Conservation (phyloP, 1,284 basidiomycete genomes). For the Leccinum laetum region DNA sequence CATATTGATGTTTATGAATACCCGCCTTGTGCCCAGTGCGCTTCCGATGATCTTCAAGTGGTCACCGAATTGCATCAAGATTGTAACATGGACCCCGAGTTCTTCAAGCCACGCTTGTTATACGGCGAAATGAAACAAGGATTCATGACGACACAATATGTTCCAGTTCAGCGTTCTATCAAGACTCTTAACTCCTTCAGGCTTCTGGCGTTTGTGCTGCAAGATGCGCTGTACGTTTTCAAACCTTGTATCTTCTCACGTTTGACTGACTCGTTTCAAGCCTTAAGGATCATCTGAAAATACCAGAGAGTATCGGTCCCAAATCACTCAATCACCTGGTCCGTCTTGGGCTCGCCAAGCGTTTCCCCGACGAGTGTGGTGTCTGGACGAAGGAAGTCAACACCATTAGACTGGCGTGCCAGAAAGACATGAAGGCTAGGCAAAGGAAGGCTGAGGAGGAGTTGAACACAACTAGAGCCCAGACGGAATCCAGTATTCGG, state of each 20-base stretch:
- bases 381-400: slow-evolving; percentile 26
- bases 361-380: slow-evolving; percentile 28
- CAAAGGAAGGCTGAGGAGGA: slow-evolving; percentile 12
- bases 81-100: slow-evolving; percentile 21
- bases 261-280: slow-evolving; percentile 23
- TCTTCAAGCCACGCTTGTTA: slow-evolving; percentile 33
- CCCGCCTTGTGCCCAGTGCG: slow-evolving; percentile 12
- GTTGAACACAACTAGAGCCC: too few species aligned
- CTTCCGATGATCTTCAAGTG: slow-evolving; percentile 13
- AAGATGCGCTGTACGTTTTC: slow-evolving; percentile 22
- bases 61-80: slow-evolving; percentile 19
- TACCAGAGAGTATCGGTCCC: slow-evolving; percentile 29
- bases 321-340: slow-evolving; percentile 33
- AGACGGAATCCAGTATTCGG: too few species aligned
- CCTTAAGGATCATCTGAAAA: slow-evolving; percentile 24
- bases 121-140: slow-evolving; percentile 36
- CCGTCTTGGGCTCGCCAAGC: slow-evolving; percentile 32
- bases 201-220: slow-evolving; percentile 13
- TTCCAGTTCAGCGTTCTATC: slow-evolving; percentile 16
- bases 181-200: slow-evolving; percentile 9
- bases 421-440: slow-evolving; percentile 10
- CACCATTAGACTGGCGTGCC: slow-evolving; percentile 2
- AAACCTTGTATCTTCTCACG: neutral
- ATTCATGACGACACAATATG: slow-evolving; percentile 31
- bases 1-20: neutral